Base-by-base conservation (phyloP, 257 asterid genomes). In the Solanum tarijense region DNA sequence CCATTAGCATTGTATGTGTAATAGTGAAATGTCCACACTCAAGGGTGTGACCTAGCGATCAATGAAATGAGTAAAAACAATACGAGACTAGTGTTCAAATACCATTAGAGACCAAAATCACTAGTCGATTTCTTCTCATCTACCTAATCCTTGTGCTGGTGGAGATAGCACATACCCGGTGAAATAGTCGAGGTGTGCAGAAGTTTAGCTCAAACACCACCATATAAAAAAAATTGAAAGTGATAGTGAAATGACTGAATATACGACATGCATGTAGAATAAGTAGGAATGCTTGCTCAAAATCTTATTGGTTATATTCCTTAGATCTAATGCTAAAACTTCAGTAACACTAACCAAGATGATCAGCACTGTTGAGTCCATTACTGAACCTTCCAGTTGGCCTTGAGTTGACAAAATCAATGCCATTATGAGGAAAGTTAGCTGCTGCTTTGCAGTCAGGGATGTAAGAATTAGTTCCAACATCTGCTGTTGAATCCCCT, bases 361-460 rank as follows among this genome's bases (percentile, higher is more conserved):
- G 90, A 90, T 94, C 96, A 66, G 98, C 98, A 83, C 92, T 92
- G 87, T 94, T 95, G 75, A 93, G 90, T 86, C 96, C 98, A 68
- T 95, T 94, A 92, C 98, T 94, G 89, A 94, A 95, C 93, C 98
- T 92, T 62, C 98, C 98, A 1, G 97, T 95, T 11, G 97, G 92
- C 65, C 90, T 90, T 3, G 92, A 90, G 7, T 87, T 29, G 43
- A 96, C 96, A 90, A 92, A 95, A 89, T 94, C 98, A 18, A 95
- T 89, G 55, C 98, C 98, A 68, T 95, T 75, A 48, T 75, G 84
- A 29, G 94, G 92, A 74, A 93, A 91, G 78, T 95, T 89, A 18
- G 98, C 96, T 78, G 90, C 90, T 7, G 79, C 91, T 7, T 5
- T 4, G 65, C 89, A 92, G 14, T 65, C 39, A 1, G 90, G 86